phyloP scores from a whole-genome alignment of 768 basidiomycete species.

The Boletellus emodensis region DNA sequence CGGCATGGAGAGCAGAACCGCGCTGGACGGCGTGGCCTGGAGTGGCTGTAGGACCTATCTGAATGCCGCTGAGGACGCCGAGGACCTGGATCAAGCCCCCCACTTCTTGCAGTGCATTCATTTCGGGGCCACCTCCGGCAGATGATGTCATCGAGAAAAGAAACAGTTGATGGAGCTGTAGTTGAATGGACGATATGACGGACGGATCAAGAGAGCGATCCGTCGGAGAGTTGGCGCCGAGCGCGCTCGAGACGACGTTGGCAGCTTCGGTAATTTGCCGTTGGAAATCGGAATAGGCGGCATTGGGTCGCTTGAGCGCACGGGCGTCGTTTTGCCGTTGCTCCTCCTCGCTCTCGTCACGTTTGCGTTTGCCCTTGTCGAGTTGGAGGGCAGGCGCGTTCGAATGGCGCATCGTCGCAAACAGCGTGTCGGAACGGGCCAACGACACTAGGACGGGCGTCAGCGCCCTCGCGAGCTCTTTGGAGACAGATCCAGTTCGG shows the following conservation, averaged over 20 bases:
- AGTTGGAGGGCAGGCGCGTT: conserved; percentile 59
- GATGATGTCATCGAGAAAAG: conserved; percentile 75
- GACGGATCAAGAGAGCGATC: conserved; percentile 48
- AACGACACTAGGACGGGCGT: conserved; percentile 61
- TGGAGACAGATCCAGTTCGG: conserved; percentile 45
- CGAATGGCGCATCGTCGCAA: conserved; percentile 61
- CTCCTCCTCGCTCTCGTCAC: conserved; percentile 46
- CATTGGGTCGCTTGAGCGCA: conserved; percentile 43
- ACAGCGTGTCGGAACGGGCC: conserved; percentile 62
- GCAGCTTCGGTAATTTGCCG: conserved; percentile 59
- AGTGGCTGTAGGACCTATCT: conserved; percentile 47
- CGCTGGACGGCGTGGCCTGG: conserved; percentile 23
- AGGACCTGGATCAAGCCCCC: conserved; percentile 80
- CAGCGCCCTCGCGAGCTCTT: conserved; percentile 50
- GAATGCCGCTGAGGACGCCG: conserved; percentile 74
- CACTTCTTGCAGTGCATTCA: conserved; percentile 66
- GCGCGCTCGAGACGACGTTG: conserved; percentile 48
- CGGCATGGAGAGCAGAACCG: conserved; percentile 32
- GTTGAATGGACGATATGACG: conserved; percentile 66
- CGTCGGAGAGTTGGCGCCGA: conserved; percentile 36
- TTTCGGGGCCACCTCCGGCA: conserved; percentile 46
- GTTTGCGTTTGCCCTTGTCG: conserved; percentile 73
- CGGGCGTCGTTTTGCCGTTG: conserved; percentile 25
- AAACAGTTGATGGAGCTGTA: conserved; percentile 72
- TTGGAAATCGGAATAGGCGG: conserved; percentile 46